phyloP scores from a whole-genome alignment of 768 basidiomycete genomes.

The Dioszegia hungarica region DNA sequence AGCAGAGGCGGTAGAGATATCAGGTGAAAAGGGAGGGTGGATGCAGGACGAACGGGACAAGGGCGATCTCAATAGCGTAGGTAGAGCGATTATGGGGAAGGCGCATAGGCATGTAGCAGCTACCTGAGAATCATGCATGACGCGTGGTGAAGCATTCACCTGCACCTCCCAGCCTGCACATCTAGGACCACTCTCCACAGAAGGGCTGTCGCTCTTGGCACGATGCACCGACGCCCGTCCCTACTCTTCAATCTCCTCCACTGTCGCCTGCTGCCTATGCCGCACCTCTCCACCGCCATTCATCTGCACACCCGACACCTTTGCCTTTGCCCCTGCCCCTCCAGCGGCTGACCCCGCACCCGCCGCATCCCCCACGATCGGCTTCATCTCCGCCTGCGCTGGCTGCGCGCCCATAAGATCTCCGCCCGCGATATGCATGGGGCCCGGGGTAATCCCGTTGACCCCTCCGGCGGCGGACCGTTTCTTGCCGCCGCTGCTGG shows the following conservation, averaged over 20 bases:
- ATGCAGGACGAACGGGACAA: too few relatives aligned
- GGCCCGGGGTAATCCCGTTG: background rate
- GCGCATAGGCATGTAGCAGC: too few relatives aligned
- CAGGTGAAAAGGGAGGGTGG: background rate
- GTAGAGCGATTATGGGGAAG: too few relatives aligned
- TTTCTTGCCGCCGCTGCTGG: background rate
- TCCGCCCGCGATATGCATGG: background rate
- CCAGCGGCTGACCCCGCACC: constrained; percentile 1
- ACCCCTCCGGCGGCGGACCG: background rate
- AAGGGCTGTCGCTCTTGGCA: background rate
- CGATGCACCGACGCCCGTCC: background rate
- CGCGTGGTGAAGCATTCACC: too few relatives aligned
- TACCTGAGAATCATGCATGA: too few relatives aligned
- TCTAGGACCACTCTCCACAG: too few relatives aligned
- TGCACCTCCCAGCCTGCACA: too few relatives aligned
- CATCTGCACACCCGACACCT: constrained; percentile 2
- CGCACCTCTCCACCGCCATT: constrained; percentile 9
- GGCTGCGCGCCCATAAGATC: background rate
- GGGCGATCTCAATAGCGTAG: too few relatives aligned
- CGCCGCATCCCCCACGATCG: background rate
- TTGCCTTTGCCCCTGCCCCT: background rate
- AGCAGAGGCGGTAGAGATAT: background rate
- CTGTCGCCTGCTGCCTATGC: constrained; percentile 50
- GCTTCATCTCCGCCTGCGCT: constrained; percentile 48
- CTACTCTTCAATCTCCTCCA: constrained; percentile 54